phyloP scores from a whole-genome alignment of 2,329 filamentous ascomycete genomes.

The Reticulascus tulasneorum region DNA sequence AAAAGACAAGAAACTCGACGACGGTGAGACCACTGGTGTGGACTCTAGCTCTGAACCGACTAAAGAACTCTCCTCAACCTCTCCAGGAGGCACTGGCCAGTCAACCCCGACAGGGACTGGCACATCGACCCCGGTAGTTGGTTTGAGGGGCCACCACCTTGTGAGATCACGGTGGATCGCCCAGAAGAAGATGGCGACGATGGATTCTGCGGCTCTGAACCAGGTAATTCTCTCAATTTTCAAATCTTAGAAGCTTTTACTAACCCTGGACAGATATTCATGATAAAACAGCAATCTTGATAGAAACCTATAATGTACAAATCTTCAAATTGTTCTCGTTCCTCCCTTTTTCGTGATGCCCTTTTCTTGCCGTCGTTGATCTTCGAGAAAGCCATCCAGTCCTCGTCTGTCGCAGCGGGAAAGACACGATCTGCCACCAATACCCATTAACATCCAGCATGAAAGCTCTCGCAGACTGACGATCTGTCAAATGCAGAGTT shows the following conservation, averaged over 20 bases:
- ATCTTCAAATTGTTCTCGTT: no score
- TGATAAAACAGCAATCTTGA: slow-evolving; percentile 49
- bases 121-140: slow-evolving; percentile 38
- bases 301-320: neutral
- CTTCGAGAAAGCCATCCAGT: neutral
- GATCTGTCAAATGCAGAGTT: no score
- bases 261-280: slow-evolving; percentile 54
- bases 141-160: slow-evolving; percentile 63
- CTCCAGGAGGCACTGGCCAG: slow-evolving; percentile 27
- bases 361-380: neutral
- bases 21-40: slow-evolving; percentile 25
- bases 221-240: slow-evolving; percentile 55
- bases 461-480: no score
- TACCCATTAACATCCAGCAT: no score
- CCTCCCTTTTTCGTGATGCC: neutral
- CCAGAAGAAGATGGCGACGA: slow-evolving; percentile 78
- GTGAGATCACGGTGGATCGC: slow-evolving; percentile 80
- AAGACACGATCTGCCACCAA: no score
- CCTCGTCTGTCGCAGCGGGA: no score
- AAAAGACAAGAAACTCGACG: slow-evolving; percentile 20
- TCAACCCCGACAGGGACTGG: slow-evolving; percentile 39
- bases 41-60: no score
- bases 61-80: slow-evolving; percentile 18
- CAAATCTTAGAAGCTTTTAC: slow-evolving; percentile 4
- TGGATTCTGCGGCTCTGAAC: slow-evolving; percentile 78